Evolutionary conservation across 2,329 filamentous ascomycete genomes (phyloP).

Genomic region (Ophiostoma sp.): DNA sequence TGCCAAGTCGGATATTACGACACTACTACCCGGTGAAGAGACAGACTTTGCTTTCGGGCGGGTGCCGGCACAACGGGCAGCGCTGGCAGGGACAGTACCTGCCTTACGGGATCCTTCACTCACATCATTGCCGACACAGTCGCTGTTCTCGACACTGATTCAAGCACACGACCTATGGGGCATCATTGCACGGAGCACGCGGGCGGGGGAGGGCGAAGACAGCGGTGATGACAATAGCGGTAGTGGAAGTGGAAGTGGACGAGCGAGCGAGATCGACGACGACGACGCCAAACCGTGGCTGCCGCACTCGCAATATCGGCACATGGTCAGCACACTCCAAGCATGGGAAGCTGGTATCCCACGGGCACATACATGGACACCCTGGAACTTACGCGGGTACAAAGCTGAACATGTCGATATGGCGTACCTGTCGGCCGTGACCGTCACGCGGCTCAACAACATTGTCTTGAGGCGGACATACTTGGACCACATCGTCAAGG

Average conservation of each 20-base stretch:
- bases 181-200: slow-evolving; percentile 48
- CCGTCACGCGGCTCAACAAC: slow-evolving; percentile 41
- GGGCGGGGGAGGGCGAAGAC: neutral
- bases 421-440: slow-evolving; percentile 40
- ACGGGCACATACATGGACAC: slow-evolving; percentile 37
- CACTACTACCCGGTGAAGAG: slow-evolving; percentile 55
- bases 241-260: neutral
- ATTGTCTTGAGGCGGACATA: slow-evolving; percentile 41
- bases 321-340: slow-evolving; percentile 12
- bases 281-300: slow-evolving; percentile 8
- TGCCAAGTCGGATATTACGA: slow-evolving; percentile 53
- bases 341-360: slow-evolving; percentile 36
- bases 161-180: slow-evolving; percentile 57
- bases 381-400: slow-evolving; percentile 42
- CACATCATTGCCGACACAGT: slow-evolving; percentile 47
- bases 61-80: slow-evolving; percentile 51
- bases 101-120: slow-evolving; percentile 49
- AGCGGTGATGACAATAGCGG: neutral
- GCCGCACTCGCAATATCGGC: neutral
- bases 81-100: slow-evolving; percentile 53
- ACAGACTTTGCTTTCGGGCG: slow-evolving; percentile 50
- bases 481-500: slow-evolving; percentile 35
- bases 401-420: slow-evolving; percentile 40
- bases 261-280: neutral
- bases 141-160: slow-evolving; percentile 55